Percentiles rank a stretch among this genome's conserved stretches.
Evolutionary conservation across 2,329 filamentous ascomycete species (phyloP).

Genomic region (Xylaria arbuscula): DNA sequence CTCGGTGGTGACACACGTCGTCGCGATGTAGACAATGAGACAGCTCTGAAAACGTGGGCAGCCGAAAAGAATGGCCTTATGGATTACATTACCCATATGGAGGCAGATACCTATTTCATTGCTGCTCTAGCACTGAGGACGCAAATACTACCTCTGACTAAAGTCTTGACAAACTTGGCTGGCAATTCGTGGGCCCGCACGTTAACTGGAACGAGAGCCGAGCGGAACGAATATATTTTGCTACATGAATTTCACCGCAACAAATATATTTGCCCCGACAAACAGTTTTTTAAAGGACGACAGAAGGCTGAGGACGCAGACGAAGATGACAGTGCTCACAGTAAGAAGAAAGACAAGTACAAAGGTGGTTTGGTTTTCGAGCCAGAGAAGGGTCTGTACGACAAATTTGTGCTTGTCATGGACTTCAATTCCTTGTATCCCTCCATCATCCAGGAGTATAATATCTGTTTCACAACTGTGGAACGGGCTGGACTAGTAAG

Average conservation of each 20-base stretch:
- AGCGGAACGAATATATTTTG: conserved; percentile 99
- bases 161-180: conserved; percentile 94
- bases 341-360: conserved; percentile 99
- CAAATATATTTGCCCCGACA: conserved; percentile 98
- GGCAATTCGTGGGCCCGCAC: conserved; percentile 99
- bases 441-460: conserved; percentile 98
- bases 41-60: conserved; percentile 87
- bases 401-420: conserved; percentile 99
- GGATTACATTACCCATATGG: conserved; percentile 93
- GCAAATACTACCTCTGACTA: conserved; percentile 92
- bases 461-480: conserved; percentile 99
- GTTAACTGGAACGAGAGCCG: conserved; percentile 91
- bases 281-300: conserved; percentile 82
- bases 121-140: conserved; percentile 88
- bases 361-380: conserved; percentile 99
- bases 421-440: conserved; percentile 99
- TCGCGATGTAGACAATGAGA: conserved; percentile 89
- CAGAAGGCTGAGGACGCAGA: conserved; percentile 74
- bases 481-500: conserved; percentile 78
- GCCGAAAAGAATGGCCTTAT: conserved; percentile 85
- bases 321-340: conserved; percentile 75
- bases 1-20: conserved; percentile 78
- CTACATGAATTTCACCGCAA: conserved; percentile 96
- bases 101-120: conserved; percentile 95
- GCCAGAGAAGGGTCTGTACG: conserved; percentile 95